Evolutionary conservation across 805 yeast species (phyloP).

Genomic region (Ogataea pini): DNA sequence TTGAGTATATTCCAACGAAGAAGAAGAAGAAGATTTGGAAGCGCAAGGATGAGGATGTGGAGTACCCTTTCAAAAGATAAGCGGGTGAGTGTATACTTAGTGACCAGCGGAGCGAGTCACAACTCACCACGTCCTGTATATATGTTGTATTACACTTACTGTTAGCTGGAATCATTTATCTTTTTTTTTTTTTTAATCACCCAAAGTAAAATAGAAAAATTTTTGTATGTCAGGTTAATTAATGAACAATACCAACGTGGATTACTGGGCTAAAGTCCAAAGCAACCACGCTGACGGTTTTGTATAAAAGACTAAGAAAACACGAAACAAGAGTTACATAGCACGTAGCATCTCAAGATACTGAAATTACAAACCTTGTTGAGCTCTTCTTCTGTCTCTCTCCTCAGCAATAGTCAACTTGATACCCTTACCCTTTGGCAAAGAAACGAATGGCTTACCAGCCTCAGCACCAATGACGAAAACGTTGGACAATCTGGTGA

Average conservation of each 20-base stretch:
- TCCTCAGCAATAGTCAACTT: conserved; percentile 94
- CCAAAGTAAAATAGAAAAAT: background rate
- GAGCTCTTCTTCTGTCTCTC: conserved; percentile 97
- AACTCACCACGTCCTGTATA: background rate
- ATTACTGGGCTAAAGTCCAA: background rate
- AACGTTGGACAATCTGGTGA: conserved; percentile 91
- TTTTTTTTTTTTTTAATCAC: background rate
- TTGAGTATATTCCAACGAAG: conserved; percentile 78
- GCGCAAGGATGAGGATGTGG: conserved; percentile 77
- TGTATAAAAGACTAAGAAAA: conserved; percentile 7
- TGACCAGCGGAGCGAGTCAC: too few relatives aligned
- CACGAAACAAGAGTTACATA: conserved; percentile 9
- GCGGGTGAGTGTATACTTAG: conserved; percentile 1
- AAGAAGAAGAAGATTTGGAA: conserved; percentile 92
- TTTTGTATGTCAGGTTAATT: conserved; percentile 9
- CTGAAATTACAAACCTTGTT: conserved; percentile 51
- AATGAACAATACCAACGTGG: conserved; percentile 6
- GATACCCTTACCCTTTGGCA: conserved; percentile 99
- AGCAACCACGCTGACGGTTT: conserved; percentile 8
- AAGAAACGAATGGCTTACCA: conserved; percentile 88
- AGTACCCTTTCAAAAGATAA: conserved; percentile 73
- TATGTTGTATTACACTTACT: background rate
- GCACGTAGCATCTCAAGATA: conserved; percentile 4
- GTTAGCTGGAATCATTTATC: too few relatives aligned
- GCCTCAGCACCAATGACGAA: conserved; percentile 90